phyloP scores from a whole-genome alignment of 2,329 filamentous ascomycete genomes.

The Arachnopeziza araneosa region DNA sequence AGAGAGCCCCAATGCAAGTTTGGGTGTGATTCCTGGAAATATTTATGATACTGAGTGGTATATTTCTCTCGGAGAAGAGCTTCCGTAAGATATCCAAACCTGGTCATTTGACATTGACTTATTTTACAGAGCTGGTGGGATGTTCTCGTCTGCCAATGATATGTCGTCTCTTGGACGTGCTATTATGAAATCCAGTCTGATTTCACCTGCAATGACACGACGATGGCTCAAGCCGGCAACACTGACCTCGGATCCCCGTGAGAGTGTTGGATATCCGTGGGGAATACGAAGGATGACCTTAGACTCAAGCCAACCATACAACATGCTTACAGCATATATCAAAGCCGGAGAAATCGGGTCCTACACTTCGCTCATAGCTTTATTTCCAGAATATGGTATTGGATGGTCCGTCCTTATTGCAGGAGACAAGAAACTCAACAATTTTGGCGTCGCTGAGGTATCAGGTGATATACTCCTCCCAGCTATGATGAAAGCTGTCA shows the following conservation, averaged over 20 bases:
- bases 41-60: background rate
- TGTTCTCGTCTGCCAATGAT: background rate
- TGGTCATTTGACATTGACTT: background rate
- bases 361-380: background rate
- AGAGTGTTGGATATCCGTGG: constrained; percentile 4
- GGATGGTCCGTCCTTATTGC: constrained; percentile 5
- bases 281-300: background rate
- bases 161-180: background rate
- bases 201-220: background rate
- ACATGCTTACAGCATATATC: constrained; percentile 1
- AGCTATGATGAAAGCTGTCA: background rate
- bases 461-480: background rate
- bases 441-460: background rate
- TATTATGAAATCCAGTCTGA: constrained; percentile 5
- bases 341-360: constrained; percentile 1
- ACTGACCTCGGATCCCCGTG: background rate
- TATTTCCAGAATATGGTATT: constrained; percentile 7
- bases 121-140: constrained; percentile 1
- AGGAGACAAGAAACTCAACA: background rate
- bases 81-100: background rate
- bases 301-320: background rate
- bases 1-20: background rate
- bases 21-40: constrained; percentile 1
- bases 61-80: constrained; percentile 2
- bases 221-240: constrained; percentile 7